Percentiles rank a stretch among this genome's conserved stretches.
Conservation (phyloP, 2,329 filamentous ascomycete genomes). For the Huntiella abstrusa region DNA sequence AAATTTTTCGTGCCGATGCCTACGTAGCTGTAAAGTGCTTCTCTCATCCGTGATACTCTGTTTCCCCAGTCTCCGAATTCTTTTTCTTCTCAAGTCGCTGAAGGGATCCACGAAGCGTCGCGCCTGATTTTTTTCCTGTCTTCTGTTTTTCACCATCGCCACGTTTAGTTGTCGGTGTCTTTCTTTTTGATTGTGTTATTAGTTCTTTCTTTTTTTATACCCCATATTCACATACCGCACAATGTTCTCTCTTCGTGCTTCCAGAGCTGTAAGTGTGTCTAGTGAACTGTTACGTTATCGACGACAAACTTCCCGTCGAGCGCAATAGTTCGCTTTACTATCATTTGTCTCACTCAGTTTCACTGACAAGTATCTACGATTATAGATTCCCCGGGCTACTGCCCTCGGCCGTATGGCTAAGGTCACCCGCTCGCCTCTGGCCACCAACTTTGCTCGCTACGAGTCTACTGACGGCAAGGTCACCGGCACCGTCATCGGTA, state of each 20-base stretch:
- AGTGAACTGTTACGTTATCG: background rate
- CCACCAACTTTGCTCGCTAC: slow-evolving; percentile 58
- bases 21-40: background rate
- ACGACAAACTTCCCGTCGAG: background rate
- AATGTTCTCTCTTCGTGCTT: slow-evolving; percentile 56
- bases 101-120: slow-evolving; percentile 4
- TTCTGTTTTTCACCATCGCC: slow-evolving; percentile 6
- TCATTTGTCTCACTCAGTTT: slow-evolving; percentile 11
- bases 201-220: slow-evolving; percentile 19
- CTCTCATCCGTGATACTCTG: slow-evolving; percentile 14
- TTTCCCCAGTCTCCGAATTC: slow-evolving; percentile 15
- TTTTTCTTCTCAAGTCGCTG: slow-evolving; percentile 13
- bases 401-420: slow-evolving; percentile 44
- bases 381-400: slow-evolving; percentile 58
- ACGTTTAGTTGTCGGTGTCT: slow-evolving; percentile 6
- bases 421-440: slow-evolving; percentile 49
- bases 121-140: slow-evolving; percentile 4
- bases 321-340: slow-evolving; percentile 6
- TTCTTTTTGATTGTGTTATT: slow-evolving; percentile 19
- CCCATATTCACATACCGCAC: slow-evolving; percentile 22
- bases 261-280: slow-evolving; percentile 48
- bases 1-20: slow-evolving; percentile 5
- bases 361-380: background rate
- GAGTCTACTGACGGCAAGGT: slow-evolving; percentile 73
- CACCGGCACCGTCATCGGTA: slow-evolving; percentile 90